These are phyloP conservation scores for Viola pubescens DNA, from an alignment of 441 rosid species.

Conservation along the genomic window DNA sequence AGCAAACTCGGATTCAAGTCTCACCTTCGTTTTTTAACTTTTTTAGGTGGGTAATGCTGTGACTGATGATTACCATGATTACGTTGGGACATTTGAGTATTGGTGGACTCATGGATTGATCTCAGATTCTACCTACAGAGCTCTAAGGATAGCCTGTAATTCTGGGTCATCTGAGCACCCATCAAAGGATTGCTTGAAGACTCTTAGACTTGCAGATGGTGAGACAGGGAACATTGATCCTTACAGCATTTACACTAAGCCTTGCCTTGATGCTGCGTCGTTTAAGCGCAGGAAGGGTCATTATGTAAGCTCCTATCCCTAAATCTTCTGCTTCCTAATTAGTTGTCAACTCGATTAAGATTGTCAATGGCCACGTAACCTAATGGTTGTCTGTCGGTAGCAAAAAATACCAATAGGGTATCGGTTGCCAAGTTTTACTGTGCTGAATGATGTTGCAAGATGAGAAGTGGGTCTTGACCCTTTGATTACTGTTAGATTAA, in stretches of 20 bases:
- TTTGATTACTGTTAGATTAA: not conserved
- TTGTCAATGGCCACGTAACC: not conserved
- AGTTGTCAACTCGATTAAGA: not conserved
- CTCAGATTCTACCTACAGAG: slow-evolving; percentile 72
- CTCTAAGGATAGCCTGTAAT: slow-evolving; percentile 44
- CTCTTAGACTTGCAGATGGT: slow-evolving; percentile 40
- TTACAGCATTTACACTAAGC: slow-evolving; percentile 72
- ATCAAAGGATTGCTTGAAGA: slow-evolving; percentile 52
- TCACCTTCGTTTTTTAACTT: not conserved
- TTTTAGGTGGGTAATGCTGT: slow-evolving; percentile 91
- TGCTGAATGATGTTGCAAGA: not conserved
- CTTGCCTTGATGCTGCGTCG: slow-evolving; percentile 53
- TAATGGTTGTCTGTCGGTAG: not conserved
- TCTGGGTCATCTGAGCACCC: slow-evolving; percentile 63
- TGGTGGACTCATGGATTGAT: slow-evolving; percentile 98
- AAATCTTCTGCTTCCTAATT: not conserved
- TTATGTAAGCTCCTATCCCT: slow-evolving; percentile 35
- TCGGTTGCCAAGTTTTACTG: not conserved
- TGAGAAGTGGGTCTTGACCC: too few relatives aligned
- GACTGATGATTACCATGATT: slow-evolving; percentile 83
- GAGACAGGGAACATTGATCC: slow-evolving; percentile 85
- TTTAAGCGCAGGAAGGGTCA: slow-evolving; percentile 56
- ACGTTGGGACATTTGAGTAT: slow-evolving; percentile 72
- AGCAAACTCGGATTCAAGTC: not conserved
- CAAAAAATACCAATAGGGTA: too few relatives aligned